Conservation (phyloP, 352 stramenopile genomes). For the Phytophthora fragariae region DNA sequence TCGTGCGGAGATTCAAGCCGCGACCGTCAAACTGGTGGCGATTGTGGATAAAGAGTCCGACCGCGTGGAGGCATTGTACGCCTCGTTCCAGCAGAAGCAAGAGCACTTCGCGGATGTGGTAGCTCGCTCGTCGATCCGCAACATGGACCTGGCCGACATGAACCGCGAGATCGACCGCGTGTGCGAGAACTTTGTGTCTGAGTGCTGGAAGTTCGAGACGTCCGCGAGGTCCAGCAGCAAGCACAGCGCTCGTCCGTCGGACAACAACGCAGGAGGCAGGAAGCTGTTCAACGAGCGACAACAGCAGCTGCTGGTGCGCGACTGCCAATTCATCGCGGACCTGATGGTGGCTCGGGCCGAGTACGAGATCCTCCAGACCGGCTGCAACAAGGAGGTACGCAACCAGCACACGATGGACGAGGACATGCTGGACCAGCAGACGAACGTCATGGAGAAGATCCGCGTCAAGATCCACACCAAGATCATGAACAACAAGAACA, state of each 20-base stretch:
- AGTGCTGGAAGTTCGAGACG: conserved; percentile 91
- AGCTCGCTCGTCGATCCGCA: conserved; percentile 78
- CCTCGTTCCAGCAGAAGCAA: conserved; percentile 83
- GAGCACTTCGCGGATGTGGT: conserved; percentile 84
- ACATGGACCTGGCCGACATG: conserved; percentile 83
- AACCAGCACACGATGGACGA: conserved; percentile 58
- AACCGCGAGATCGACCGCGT: conserved; percentile 84
- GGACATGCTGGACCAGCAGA: conserved; percentile 75
- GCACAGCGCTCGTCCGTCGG: conserved; percentile 31
- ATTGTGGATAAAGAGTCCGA: conserved; percentile 87
- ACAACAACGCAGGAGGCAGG: conserved; percentile 56
- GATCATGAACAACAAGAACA: conserved; percentile 93
- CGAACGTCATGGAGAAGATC: conserved; percentile 74
- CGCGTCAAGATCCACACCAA: conserved; percentile 81
- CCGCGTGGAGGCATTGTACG: conserved; percentile 80
- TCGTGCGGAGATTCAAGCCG: conserved; percentile 73
- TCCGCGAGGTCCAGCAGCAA: conserved; percentile 73
- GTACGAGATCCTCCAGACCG: conserved; percentile 75
- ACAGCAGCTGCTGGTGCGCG: conserved; percentile 77
- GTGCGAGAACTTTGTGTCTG: conserved; percentile 79
- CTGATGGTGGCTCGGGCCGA: conserved; percentile 78
- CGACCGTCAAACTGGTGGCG: conserved; percentile 66
- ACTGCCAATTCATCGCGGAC: conserved; percentile 86
- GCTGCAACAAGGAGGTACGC: conserved; percentile 70
- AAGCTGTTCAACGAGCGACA: conserved; percentile 88